Base-by-base conservation (phyloP, 169 alveolate genomes). In the Fabrea salina region DNA sequence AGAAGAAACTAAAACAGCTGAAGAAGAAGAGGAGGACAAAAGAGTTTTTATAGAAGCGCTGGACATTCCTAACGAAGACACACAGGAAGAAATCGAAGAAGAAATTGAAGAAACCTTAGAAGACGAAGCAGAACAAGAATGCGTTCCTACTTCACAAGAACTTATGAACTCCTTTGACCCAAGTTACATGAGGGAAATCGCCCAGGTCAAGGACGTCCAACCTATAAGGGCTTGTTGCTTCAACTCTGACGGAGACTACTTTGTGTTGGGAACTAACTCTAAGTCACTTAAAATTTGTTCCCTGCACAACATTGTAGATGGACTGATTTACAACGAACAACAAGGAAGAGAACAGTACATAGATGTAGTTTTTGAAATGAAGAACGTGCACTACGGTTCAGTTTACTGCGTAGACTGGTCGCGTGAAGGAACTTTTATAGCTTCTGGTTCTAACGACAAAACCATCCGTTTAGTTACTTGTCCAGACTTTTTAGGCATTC, bases 371-470 rank as follows among this genome's bases (percentile, higher is more conserved):
- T n/a, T 85, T 81, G 97, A 93, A 82, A 85, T 85, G 56, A 66
- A 84, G 64, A 88, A 91, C 67, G 94, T 91, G 70, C 97, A 93
- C 79, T 72, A 79, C 49, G 97, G 97, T 3, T 87, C 95, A 3
- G 86, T 93, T 0, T 93, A 91, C 70, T 91, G 95, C 43, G 79
- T 93, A 35, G 97, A 93, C 81, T 93, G 97, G 96, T 78, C 92
- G 44, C 57, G 86, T 49, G 81, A 89, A 25, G 92, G 91, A 59
- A 84, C 89, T 75, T 81, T 91, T 7, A 84, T 93, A 32, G 96
- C 95, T n/a, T 85, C 96, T 33, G 97, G 97, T 6, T 88, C 95
- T 49, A 89, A 89, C 67, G 97, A 93, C 82, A 90, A 82, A 78
- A 71, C 86, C 0, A 91, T 93, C n/a, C 91, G 91, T 77, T 53